phyloP scores from a whole-genome alignment of 257 asterid species.

The Pogostemon cablin region DNA sequence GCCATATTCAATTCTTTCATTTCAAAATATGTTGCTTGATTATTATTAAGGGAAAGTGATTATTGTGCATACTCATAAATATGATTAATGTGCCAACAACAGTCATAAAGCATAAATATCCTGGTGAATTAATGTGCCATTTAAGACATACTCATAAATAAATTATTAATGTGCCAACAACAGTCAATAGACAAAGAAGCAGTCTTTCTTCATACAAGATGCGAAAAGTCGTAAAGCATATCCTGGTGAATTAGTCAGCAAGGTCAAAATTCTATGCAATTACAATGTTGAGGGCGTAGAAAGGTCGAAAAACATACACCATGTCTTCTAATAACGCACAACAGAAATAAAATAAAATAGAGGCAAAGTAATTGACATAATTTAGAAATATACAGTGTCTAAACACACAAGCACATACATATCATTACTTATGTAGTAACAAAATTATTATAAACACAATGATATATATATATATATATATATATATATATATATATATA shows the following conservation, averaged over 20 bases:
- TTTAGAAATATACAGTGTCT: too few species aligned
- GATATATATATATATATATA: too few species aligned
- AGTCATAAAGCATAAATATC: too few species aligned
- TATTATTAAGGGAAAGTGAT: neutral
- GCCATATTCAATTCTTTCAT: neutral
- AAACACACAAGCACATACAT: neutral
- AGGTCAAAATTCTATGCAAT: neutral
- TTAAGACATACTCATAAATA: neutral
- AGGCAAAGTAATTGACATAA: neutral
- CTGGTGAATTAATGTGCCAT: too few species aligned
- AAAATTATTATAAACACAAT: too few species aligned
- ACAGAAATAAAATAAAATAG: neutral
- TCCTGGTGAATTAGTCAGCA: neutral
- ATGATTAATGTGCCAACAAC: neutral
- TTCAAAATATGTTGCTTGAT: neutral
- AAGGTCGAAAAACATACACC: neutral
- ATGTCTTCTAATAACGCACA: neutral
- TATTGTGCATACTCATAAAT: neutral
- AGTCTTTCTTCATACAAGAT: slow-evolving; percentile 1
- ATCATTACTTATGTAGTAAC: too few species aligned
- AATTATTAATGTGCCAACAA: neutral
- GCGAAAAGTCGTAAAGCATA: neutral
- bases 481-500: too few species aligned
- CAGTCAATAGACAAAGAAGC: neutral
- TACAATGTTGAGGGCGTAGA: neutral